phyloP scores from a whole-genome alignment of 306 rosid species.

The Acacia melanoxylon region DNA sequence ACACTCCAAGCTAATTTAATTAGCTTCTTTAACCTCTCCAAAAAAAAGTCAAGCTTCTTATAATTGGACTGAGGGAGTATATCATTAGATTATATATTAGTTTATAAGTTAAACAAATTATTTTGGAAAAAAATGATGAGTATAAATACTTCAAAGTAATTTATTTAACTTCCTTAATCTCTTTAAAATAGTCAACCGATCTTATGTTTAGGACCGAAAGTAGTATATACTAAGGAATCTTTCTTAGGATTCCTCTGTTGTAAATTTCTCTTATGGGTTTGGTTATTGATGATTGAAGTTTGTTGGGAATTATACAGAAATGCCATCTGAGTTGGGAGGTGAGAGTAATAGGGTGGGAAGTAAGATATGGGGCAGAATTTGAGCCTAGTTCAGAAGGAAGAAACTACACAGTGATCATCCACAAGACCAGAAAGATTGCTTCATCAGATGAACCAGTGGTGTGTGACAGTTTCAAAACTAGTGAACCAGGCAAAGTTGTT shows the following conservation, averaged over 20 bases:
- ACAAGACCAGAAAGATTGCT: conserved; percentile 57
- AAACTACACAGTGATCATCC: conserved; percentile 64
- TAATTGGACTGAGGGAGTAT: too few species aligned
- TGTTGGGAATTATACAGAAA: conserved; percentile 35
- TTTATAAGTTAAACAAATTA: too few species aligned
- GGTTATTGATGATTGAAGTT: conserved; percentile 13
- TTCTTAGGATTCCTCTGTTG: conserved; percentile 43
- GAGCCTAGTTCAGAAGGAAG: conserved; percentile 64
- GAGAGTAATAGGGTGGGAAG: conserved; percentile 77
- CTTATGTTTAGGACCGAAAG: accelerated
- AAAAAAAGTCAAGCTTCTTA: too few species aligned
- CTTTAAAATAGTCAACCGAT: too few species aligned
- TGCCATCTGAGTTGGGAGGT: conserved; percentile 61
- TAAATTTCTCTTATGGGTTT: not conserved
- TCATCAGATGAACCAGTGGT: conserved; percentile 53
- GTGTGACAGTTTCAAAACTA: conserved; percentile 47
- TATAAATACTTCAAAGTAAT: too few species aligned
- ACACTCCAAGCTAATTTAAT: too few species aligned
- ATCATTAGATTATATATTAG: too few species aligned
- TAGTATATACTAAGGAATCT: not conserved
- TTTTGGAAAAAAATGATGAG: too few species aligned
- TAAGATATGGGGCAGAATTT: conserved; percentile 71
- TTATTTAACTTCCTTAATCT: too few species aligned
- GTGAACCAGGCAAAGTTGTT: conserved; percentile 73
- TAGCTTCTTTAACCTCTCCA: too few species aligned